These are phyloP conservation scores for Stachybotrys elegans DNA, from an alignment of 2,329 filamentous ascomycete species.

Conservation along the genomic window DNA sequence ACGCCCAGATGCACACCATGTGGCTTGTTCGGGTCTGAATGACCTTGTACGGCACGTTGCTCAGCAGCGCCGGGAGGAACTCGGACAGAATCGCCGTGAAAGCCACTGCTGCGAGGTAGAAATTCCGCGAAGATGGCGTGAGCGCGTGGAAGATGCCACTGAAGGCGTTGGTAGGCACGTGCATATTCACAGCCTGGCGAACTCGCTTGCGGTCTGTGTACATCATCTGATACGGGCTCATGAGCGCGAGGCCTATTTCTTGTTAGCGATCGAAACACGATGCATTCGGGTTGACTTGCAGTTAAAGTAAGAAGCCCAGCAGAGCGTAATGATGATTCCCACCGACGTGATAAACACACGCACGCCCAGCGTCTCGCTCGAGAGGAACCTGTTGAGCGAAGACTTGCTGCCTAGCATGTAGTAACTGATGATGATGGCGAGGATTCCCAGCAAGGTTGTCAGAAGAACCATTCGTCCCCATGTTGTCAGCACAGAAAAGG, in stretches of 20 bases:
- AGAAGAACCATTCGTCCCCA: neutral
- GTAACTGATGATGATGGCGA: neutral
- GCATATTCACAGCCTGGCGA: constrained; percentile 33
- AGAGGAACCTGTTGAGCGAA: neutral
- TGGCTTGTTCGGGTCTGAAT: constrained; percentile 34
- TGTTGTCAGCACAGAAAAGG: neutral
- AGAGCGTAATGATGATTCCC: neutral
- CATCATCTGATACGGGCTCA: constrained; percentile 39
- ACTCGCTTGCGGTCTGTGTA: constrained; percentile 24
- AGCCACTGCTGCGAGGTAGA: constrained; percentile 34
- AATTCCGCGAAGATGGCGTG: constrained; percentile 23
- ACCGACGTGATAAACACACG: neutral
- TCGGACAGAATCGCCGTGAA: constrained; percentile 41
- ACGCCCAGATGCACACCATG: constrained; percentile 33
- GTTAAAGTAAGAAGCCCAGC: neutral
- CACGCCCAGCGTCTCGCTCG: neutral
- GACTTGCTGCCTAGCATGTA: neutral
- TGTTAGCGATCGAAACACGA: too few species aligned
- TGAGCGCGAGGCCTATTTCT: constrained; percentile 38
- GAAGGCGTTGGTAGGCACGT: constrained; percentile 38
- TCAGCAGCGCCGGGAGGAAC: constrained; percentile 43
- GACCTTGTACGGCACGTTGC: constrained; percentile 42
- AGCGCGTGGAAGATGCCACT: constrained; percentile 30
- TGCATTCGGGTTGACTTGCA: too few species aligned
- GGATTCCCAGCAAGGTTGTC: neutral